Conservation (phyloP, 2,329 filamentous ascomycete species). For the Drechslera avenae region DNA sequence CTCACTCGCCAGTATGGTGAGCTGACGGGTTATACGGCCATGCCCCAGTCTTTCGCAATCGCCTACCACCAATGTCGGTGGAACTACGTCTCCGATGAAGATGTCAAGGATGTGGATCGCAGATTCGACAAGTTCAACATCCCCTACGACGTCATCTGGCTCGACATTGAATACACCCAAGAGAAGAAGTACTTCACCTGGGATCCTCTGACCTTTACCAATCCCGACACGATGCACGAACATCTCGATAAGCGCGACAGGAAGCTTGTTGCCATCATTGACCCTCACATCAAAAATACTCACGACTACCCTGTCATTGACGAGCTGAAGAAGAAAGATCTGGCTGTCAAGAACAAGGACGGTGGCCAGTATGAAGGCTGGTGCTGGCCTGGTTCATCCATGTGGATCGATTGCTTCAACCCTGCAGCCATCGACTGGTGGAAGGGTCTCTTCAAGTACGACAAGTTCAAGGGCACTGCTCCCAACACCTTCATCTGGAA, state of each 20-base stretch:
- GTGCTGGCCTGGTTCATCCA: slow-evolving; percentile 97
- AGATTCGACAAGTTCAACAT: slow-evolving; percentile 96
- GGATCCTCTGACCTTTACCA: slow-evolving; percentile 85
- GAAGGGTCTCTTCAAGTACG: slow-evolving; percentile 84
- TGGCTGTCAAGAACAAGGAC: slow-evolving; percentile 90
- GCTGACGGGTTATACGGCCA: slow-evolving; percentile 86
- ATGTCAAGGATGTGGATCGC: slow-evolving; percentile 93
- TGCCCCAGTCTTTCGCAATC: slow-evolving; percentile 90
- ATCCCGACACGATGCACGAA: slow-evolving; percentile 86
- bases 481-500: slow-evolving; percentile 97
- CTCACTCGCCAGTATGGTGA: slow-evolving; percentile 83
- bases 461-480: slow-evolving; percentile 82
- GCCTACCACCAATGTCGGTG: slow-evolving; percentile 97
- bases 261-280: slow-evolving; percentile 92
- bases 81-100: slow-evolving; percentile 98
- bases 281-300: slow-evolving; percentile 96
- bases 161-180: slow-evolving; percentile 97
- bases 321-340: slow-evolving; percentile 80
- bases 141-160: slow-evolving; percentile 98
- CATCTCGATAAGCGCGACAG: slow-evolving; percentile 83
- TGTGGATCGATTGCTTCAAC: slow-evolving; percentile 97
- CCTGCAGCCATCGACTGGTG: slow-evolving; percentile 92
- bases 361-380: slow-evolving; percentile 89
- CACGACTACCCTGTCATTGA: slow-evolving; percentile 76
- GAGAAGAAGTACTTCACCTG: slow-evolving; percentile 98